A percentile compares a stretch with the other conserved stretches of the same genome.
phyloP scores from a whole-genome alignment of 345 rosid species.

The Moricandia moricandioides region DNA sequence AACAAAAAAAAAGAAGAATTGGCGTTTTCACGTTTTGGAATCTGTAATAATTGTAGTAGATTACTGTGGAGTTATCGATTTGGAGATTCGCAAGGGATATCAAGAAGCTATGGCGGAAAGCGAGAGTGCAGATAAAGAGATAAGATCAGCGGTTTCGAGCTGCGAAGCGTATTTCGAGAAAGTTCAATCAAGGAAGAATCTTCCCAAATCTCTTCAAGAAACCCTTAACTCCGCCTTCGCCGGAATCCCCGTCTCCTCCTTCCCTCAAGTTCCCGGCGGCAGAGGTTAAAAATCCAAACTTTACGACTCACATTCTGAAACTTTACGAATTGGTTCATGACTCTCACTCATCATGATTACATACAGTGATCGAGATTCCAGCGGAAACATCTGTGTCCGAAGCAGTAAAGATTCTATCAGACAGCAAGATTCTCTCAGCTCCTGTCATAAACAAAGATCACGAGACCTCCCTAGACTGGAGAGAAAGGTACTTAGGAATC shows the following conservation, averaged over 20 bases:
- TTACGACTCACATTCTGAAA: no score
- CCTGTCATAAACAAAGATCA: slow-evolving; percentile 66
- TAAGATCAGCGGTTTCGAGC: slow-evolving; percentile 41
- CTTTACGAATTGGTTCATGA: no score
- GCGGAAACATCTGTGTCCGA: slow-evolving; percentile 68
- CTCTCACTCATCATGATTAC: no score
- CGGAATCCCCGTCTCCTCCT: slow-evolving; percentile 69
- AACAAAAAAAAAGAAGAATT: not conserved
- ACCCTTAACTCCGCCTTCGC: slow-evolving; percentile 69
- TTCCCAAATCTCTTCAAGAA: slow-evolving; percentile 66
- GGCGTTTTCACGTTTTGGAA: not conserved
- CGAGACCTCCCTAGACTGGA: slow-evolving; percentile 54
- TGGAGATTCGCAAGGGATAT: not conserved
- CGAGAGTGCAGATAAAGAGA: slow-evolving; percentile 31
- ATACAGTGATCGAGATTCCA: slow-evolving; percentile 81
- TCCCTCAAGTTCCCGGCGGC: slow-evolving; percentile 77
- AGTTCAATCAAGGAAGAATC: slow-evolving; percentile 67
- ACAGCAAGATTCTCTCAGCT: slow-evolving; percentile 73
- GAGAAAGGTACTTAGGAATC: slow-evolving; percentile 69
- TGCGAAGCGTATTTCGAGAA: slow-evolving; percentile 71
- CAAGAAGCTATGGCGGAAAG: slow-evolving; percentile 48
- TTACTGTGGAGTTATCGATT: not conserved
- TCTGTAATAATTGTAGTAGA: not conserved
- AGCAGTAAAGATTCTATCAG: slow-evolving; percentile 71
- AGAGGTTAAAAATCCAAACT: slow-evolving; percentile 47